phyloP scores from a whole-genome alignment of 2,329 filamentous ascomycete species.

The Xylaria sp. region DNA sequence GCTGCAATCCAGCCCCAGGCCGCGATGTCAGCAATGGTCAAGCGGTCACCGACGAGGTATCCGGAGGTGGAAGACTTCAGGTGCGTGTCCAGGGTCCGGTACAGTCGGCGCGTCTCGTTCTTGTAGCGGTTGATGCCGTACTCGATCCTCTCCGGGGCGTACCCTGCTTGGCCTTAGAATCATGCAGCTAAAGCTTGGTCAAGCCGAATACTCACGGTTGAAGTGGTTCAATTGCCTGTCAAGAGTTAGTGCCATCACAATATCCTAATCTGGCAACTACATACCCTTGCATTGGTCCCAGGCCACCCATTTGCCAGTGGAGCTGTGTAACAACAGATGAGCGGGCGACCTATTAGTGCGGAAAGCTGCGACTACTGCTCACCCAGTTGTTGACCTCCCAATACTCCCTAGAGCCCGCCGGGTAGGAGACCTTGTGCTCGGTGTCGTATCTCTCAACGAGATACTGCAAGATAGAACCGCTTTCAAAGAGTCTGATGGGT shows the following conservation, averaged over 20 bases:
- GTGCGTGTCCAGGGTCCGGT: conserved; percentile 74
- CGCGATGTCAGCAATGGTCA: conserved; percentile 78
- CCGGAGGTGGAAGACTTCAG: conserved; percentile 60
- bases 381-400: conserved; percentile 83
- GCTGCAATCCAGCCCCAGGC: conserved; percentile 76
- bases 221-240: conserved; percentile 79
- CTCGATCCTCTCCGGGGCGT: conserved; percentile 79
- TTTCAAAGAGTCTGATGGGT: conserved; percentile 78
- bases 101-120: conserved; percentile 83
- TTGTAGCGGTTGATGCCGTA: conserved; percentile 82
- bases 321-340: conserved; percentile 48
- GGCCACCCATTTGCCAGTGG: conserved; percentile 77
- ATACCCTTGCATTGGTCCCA: conserved; percentile 77
- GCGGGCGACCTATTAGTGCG: not conserved
- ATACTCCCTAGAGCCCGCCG: conserved; percentile 70
- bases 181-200: not conserved
- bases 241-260: conserved; percentile 10
- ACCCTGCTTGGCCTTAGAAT: conserved; percentile 46
- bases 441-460: conserved; percentile 80
- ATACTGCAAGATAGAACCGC: conserved; percentile 82
- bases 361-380: conserved; percentile 26
- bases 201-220: conserved; percentile 49
- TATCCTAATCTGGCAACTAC: conserved; percentile 1
- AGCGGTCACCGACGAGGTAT: conserved; percentile 67
- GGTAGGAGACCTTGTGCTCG: conserved; percentile 82